Percentiles rank a stretch among this genome's conserved stretches.
These are phyloP conservation scores for Blastosporella zonata DNA, from an alignment of 1,284 basidiomycete species.

Conservation along the genomic window DNA sequence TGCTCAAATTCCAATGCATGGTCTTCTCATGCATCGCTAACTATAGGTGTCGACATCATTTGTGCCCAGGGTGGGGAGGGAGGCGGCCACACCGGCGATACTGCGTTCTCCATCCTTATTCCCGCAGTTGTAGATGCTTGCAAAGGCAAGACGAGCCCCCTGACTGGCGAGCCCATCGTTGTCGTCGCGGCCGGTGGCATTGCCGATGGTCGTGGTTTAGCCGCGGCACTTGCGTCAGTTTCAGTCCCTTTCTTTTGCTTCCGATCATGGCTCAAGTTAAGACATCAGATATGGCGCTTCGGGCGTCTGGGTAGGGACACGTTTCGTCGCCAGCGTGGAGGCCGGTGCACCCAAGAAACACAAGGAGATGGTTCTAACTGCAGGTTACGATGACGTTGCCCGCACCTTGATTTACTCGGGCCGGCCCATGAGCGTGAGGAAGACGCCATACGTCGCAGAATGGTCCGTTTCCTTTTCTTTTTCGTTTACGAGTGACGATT, in stretches of 20 bases:
- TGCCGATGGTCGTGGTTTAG: constrained; percentile 79
- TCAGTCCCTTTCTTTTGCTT: not conserved
- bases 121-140: constrained; percentile 80
- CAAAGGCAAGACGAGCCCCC: constrained; percentile 57
- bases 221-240: constrained; percentile 70
- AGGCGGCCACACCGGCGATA: constrained; percentile 78
- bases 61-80: constrained; percentile 81
- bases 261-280: constrained; percentile 2
- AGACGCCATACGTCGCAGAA: constrained; percentile 71
- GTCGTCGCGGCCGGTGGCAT: constrained; percentile 86
- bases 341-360: constrained; percentile 80
- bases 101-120: constrained; percentile 73
- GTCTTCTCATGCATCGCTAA: not conserved
- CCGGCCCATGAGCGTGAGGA: constrained; percentile 79
- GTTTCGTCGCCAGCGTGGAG: constrained; percentile 84
- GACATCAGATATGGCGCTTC: constrained; percentile 64
- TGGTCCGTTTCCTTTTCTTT: constrained; percentile 40
- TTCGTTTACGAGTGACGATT: not conserved
- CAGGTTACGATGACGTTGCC: constrained; percentile 69
- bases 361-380: constrained; percentile 66
- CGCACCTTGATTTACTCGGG: constrained; percentile 81
- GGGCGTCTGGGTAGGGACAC: constrained; percentile 88
- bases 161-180: constrained; percentile 74
- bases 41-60: constrained; percentile 78
- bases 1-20: not conserved